Conservation (phyloP, 225 moss, liverwort and hornwort genomes). For the Takakia lepidozioides region DNA sequence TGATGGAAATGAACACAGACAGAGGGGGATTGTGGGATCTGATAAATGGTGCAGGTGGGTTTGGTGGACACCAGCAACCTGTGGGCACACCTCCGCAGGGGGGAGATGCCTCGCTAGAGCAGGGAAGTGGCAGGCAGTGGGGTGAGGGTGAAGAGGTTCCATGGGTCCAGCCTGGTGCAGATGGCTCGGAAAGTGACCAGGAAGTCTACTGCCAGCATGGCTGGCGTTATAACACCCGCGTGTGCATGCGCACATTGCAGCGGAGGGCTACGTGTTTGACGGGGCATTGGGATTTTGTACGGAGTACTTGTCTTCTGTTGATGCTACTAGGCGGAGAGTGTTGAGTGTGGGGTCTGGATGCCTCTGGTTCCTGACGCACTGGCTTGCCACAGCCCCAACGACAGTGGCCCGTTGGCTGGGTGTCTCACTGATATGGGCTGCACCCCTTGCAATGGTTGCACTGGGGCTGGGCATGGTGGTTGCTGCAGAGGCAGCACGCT, state of each 20-base stretch:
- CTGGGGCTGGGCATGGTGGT: constrained; percentile 52
- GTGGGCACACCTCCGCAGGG: constrained; percentile 11
- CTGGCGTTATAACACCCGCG: constrained; percentile 62
- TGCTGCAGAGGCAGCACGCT: constrained; percentile 68
- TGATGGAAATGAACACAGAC: constrained; percentile 7
- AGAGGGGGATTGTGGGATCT: constrained; percentile 33
- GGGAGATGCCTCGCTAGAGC: constrained; percentile 21
- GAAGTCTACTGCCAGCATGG: constrained; percentile 56
- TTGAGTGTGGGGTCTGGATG: constrained; percentile 87
- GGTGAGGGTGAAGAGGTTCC: constrained; percentile 91
- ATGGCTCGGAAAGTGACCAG: constrained; percentile 64
- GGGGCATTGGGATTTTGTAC: too few species aligned
- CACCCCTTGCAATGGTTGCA: constrained; percentile 42
- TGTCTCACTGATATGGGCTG: constrained; percentile 46
- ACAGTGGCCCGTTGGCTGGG: constrained; percentile 76
- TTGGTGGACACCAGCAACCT: constrained; percentile 8
- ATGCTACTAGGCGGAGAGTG: too few species aligned
- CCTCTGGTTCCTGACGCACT: constrained; percentile 89
- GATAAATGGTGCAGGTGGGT: constrained; percentile 3
- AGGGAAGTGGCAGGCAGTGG: constrained; percentile 57
- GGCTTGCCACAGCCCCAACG: constrained; percentile 85
- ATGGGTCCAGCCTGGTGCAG: constrained; percentile 46
- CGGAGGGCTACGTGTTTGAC: too few species aligned
- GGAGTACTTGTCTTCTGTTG: too few species aligned
- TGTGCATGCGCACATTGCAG: constrained; percentile 64